A percentile compares a stretch with the other conserved stretches of the same genome.
Evolutionary conservation across 2,329 filamentous ascomycete species (phyloP).

Genomic region (Aspergillus sp.): DNA sequence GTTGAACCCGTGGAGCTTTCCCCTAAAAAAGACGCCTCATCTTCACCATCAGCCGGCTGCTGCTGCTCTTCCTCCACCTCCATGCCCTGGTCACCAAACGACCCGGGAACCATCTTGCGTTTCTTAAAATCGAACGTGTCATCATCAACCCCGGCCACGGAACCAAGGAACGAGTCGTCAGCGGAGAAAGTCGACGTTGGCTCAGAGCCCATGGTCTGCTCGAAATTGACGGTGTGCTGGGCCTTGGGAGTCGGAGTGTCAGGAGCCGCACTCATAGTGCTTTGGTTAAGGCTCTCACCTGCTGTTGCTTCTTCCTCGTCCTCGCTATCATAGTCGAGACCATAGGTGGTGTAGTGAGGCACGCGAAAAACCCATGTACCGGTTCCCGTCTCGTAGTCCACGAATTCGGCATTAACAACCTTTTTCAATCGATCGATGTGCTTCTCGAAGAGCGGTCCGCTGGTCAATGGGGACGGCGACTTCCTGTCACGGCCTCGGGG

Average conservation of each 20-base stretch:
- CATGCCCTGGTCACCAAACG: constrained; percentile 60
- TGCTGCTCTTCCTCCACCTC: constrained; percentile 46
- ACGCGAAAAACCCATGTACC: constrained; percentile 89
- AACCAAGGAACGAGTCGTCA: constrained; percentile 35
- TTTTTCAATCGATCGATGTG: constrained; percentile 72
- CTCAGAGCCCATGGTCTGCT: constrained; percentile 16
- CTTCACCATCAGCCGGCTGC: constrained; percentile 24
- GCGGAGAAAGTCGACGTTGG: constrained; percentile 31
- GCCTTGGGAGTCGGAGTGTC: constrained; percentile 42
- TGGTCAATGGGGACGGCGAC: constrained; percentile 49
- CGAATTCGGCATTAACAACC: constrained; percentile 72
- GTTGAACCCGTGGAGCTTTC: constrained; percentile 77
- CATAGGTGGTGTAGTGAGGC: constrained; percentile 96
- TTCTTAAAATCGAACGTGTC: constrained; percentile 53
- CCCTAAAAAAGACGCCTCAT: constrained; percentile 79
- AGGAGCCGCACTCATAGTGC: constrained; percentile 42
- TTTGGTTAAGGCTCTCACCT: constrained; percentile 43
- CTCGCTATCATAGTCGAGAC: constrained; percentile 72
- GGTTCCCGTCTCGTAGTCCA: constrained; percentile 67
- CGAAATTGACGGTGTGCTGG: constrained; percentile 18
- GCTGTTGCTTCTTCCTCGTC: constrained; percentile 46
- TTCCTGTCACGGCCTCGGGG: constrained; percentile 61
- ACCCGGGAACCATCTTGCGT: constrained; percentile 59
- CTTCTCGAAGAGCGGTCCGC: constrained; percentile 62
- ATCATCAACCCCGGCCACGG: constrained; percentile 38